Evolutionary conservation across 2,329 filamentous ascomycete species (phyloP).

Genomic region (Paracoccidioides lutzii): DNA sequence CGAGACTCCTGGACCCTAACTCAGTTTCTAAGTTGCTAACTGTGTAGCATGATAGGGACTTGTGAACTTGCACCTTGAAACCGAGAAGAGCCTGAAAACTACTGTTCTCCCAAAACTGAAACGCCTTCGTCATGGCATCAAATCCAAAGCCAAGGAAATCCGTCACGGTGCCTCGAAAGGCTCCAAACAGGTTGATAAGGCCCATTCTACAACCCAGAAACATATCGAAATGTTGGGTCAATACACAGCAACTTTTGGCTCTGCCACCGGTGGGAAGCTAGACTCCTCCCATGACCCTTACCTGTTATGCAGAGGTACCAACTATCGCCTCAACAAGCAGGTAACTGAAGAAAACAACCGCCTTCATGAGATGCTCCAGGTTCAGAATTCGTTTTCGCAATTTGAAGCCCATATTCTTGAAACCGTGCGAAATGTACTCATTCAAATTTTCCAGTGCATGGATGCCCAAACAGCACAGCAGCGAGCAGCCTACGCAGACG

Average conservation of each 20-base stretch:
- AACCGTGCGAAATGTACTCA: conserved; percentile 69
- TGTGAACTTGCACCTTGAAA: conserved; percentile 79
- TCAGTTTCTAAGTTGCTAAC: background rate
- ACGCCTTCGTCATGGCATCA: conserved; percentile 88
- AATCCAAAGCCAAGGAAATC: conserved; percentile 88
- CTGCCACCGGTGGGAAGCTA: conserved; percentile 53
- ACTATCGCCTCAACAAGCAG: conserved; percentile 79
- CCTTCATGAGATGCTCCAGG: conserved; percentile 73
- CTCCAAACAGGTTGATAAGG: conserved; percentile 84
- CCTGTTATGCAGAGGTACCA: conserved; percentile 65
- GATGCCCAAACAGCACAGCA: conserved; percentile 71
- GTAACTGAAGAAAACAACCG: conserved; percentile 93
- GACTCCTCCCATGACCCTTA: conserved; percentile 73
- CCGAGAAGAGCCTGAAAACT: conserved; percentile 77
- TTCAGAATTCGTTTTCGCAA: conserved; percentile 78
- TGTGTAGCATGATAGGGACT: conserved; percentile 45
- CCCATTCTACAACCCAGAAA: conserved; percentile 75
- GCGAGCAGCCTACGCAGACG: conserved; percentile 69
- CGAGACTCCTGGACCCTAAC: background rate
- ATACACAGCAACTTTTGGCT: conserved; percentile 68
- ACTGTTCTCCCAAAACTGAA: conserved; percentile 79
- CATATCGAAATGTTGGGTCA: conserved; percentile 89
- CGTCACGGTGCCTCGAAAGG: conserved; percentile 66
- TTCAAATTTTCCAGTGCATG: conserved; percentile 69
- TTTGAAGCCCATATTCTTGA: conserved; percentile 81